Evolutionary conservation across 805 yeast species (phyloP).

Genomic region (Barnettozyma sp.): DNA sequence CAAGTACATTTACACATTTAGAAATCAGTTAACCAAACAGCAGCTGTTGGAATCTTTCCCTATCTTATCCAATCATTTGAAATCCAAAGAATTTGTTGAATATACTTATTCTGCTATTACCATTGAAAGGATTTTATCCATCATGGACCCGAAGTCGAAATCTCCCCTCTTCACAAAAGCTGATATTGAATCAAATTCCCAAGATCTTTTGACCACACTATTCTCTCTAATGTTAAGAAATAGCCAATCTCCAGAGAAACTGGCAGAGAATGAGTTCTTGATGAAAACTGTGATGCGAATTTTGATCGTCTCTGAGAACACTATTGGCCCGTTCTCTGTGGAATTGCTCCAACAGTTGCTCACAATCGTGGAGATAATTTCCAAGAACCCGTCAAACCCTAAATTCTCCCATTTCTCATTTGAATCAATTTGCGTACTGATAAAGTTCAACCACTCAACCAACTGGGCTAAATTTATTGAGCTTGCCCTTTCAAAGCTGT

Average conservation of each 20-base stretch:
- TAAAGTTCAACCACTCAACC: conserved; percentile 41
- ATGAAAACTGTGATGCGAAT: conserved; percentile 87
- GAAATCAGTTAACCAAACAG: conserved; percentile 86
- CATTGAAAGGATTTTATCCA: conserved; percentile 77
- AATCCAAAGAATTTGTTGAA: conserved; percentile 65
- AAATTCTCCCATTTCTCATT: conserved; percentile 84
- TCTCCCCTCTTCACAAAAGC: conserved; percentile 58
- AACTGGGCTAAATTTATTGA: conserved; percentile 31
- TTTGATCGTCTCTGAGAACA: conserved; percentile 62
- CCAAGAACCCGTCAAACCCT: conserved; percentile 93
- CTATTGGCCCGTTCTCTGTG: conserved; percentile 39
- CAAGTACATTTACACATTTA: conserved; percentile 78
- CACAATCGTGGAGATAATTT: conserved; percentile 58
- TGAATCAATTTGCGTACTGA: conserved; percentile 75
- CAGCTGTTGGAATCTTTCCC: conserved; percentile 80
- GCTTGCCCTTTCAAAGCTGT: conserved; percentile 56
- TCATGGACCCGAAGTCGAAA: conserved; percentile 48
- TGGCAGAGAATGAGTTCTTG: conserved; percentile 91
- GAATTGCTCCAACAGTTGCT: conserved; percentile 58
- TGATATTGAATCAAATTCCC: conserved; percentile 62
- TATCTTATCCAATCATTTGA: conserved; percentile 62
- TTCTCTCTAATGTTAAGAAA: conserved; percentile 59
- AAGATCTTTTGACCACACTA: conserved; percentile 55
- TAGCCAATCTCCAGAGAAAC: conserved; percentile 70
- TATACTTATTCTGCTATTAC: conserved; percentile 93